Evolutionary conservation across 2,329 filamentous ascomycete species (phyloP), one percentile per base, ranked within the genome.

Genomic region (Alternaria alternata): DNA sequence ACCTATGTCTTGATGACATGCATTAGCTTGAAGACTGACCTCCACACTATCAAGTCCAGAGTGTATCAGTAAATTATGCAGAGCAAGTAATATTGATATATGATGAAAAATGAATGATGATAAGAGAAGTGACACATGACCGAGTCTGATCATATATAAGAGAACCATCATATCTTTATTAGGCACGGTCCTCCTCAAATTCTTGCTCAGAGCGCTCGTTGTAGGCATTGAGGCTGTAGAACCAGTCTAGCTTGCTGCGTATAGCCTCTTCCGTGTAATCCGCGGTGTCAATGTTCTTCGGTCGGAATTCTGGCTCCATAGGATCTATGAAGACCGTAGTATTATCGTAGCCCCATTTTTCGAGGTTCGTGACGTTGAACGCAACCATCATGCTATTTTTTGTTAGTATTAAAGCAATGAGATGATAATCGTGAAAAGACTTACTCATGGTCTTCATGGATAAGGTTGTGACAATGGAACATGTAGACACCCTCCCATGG

Each of bases 401-500:
- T 28, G 44, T 71, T 43, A 70, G 60, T 34, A 18, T 12, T 14
- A 16, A 32, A 6, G 32, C 3, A 12, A 16, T 11, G 7, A 16
- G 12, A 30, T 4, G 20, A n/a, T 11, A 24, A 8, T 28, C 7
- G 16, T 32, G 20, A 38, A 20, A 34, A 41, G 16, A 62, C 71
- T 63, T 63, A 75, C 69, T 78, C 75, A 57, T 81, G 65, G 61
- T 82, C 81, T 68, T 82, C 80, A 62, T 82, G 80, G 42, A 82
- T 68, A n/a, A 82, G 68, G 52, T 82, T 81, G 68, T 82, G 80
- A 67, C 78, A 79, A 49, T 79, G 81, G 64, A 82, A 82, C 79
- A 82, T 81, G 53, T 83, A 84, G 7, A 83, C 75, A 8, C 86
- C 86, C 54, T 84, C 81, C 73, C 74, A 77, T 9, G 75, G 75